Conservation (phyloP, 345 rosid species). For the Tarenaya hassleriana region DNA sequence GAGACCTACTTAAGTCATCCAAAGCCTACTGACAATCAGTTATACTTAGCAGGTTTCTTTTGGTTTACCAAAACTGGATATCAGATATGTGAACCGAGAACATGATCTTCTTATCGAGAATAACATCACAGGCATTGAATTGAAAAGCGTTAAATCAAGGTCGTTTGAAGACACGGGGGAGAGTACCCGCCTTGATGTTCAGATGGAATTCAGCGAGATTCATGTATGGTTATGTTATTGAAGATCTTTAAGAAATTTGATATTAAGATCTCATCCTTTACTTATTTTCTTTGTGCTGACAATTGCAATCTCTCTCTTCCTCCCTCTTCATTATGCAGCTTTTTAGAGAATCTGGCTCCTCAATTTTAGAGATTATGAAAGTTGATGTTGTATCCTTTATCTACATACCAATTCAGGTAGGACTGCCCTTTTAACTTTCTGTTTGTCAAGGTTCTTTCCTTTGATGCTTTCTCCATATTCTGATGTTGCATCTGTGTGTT, state of each 20-base stretch:
- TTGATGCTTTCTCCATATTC: constrained; percentile 11
- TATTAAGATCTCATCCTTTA: constrained; percentile 11
- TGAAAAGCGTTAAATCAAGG: constrained; percentile 60
- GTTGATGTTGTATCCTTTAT: constrained; percentile 68
- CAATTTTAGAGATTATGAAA: constrained; percentile 85
- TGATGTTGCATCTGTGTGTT: constrained; percentile 20
- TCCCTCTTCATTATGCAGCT: constrained; percentile 49
- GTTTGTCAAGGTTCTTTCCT: constrained; percentile 1
- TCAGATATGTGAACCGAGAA: constrained; percentile 67
- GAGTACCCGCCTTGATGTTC: constrained; percentile 84
- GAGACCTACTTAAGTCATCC: neutral
- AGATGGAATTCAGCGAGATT: constrained; percentile 87
- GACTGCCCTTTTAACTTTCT: constrained; percentile 16
- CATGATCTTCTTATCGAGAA: constrained; percentile 60
- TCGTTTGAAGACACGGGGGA: constrained; percentile 84
- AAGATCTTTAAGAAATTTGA: constrained; percentile 24
- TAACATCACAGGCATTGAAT: constrained; percentile 76
- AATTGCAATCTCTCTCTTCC: constrained; percentile 17
- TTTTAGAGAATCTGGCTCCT: constrained; percentile 65
- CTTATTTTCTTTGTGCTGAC: constrained; percentile 16
- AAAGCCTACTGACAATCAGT: constrained; percentile 4
- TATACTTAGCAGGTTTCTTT: constrained; percentile 54
- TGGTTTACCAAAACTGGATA: constrained; percentile 70
- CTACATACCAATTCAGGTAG: constrained; percentile 77
- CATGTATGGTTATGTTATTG: constrained; percentile 51